phyloP scores from a whole-genome alignment of 2,329 filamentous ascomycete genomes.

The Fusarium pseudograminearum region DNA sequence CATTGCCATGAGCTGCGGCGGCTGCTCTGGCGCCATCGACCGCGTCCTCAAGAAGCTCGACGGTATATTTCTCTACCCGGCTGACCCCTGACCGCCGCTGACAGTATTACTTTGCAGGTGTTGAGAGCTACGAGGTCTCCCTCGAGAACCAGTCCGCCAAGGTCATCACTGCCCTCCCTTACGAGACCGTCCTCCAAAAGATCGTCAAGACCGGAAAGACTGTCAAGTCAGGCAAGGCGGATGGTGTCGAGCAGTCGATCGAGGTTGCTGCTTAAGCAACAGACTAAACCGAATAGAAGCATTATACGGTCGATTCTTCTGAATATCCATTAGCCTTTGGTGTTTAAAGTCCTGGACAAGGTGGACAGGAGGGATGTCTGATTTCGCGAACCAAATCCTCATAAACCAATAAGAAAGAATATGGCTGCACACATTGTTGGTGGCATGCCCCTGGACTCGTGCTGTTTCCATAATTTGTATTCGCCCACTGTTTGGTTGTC shows the following conservation, averaged over 20 bases:
- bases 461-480: background rate
- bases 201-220: slow-evolving; percentile 97
- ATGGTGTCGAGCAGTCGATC: slow-evolving; percentile 70
- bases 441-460: background rate
- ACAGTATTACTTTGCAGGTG: slow-evolving; percentile 65
- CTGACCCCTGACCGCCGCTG: slow-evolving; percentile 6
- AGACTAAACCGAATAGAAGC: background rate
- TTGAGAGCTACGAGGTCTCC: slow-evolving; percentile 87
- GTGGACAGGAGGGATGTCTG: slow-evolving; percentile 32
- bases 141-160: slow-evolving; percentile 88
- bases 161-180: slow-evolving; percentile 78
- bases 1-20: slow-evolving; percentile 92
- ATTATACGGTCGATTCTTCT: slow-evolving; percentile 20
- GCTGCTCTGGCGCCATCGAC: slow-evolving; percentile 95
- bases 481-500: background rate
- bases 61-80: slow-evolving; percentile 65
- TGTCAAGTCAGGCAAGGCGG: slow-evolving; percentile 80
- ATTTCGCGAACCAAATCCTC: slow-evolving; percentile 26
- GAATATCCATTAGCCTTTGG: slow-evolving; percentile 39
- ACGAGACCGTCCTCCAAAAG: slow-evolving; percentile 84
- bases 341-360: slow-evolving; percentile 34
- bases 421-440: slow-evolving; percentile 1
- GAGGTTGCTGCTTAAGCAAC: slow-evolving; percentile 54
- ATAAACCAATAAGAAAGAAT: slow-evolving; percentile 19
- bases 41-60: slow-evolving; percentile 92